phyloP scores from a whole-genome alignment of 2,329 filamentous ascomycete genomes.

The Emergomyces pasteurianus region DNA sequence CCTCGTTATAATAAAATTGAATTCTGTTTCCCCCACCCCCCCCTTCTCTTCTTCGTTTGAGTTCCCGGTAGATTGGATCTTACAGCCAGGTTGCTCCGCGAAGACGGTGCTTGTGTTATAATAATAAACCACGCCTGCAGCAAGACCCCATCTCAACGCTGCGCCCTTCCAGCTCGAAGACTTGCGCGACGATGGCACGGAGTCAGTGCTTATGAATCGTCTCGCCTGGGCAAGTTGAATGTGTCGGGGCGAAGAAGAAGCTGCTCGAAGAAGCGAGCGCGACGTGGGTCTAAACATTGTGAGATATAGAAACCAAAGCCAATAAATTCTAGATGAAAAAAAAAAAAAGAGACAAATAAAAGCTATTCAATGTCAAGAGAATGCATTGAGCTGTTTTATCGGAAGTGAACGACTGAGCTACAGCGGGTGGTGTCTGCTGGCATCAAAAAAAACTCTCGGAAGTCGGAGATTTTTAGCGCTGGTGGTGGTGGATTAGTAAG shows the following conservation, averaged over 20 bases:
- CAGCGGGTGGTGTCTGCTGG: too few relatives aligned
- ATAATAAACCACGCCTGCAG: constrained; percentile 70
- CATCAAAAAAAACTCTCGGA: neutral
- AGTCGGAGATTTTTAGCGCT: neutral
- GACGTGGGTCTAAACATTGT: constrained; percentile 15
- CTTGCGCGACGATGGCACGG: constrained; percentile 41
- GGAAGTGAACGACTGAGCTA: neutral
- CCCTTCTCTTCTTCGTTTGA: too few relatives aligned
- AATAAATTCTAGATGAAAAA: neutral
- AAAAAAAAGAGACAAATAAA: neutral
- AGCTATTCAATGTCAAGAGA: neutral
- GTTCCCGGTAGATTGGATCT: constrained; percentile 26
- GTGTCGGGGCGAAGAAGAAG: constrained; percentile 2
- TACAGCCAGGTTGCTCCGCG: constrained; percentile 69
- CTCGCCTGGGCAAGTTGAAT: constrained; percentile 13
- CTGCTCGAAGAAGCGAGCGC: constrained; percentile 9
- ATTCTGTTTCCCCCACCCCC: too few relatives aligned
- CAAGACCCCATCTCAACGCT: constrained; percentile 61
- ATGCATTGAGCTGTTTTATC: neutral
- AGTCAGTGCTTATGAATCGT: constrained; percentile 47
- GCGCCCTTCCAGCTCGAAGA: constrained; percentile 73
- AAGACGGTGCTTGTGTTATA: constrained; percentile 87
- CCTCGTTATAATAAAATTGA: too few relatives aligned
- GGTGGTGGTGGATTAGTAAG: neutral
- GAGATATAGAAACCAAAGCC: neutral